Evolutionary conservation across 2,329 filamentous ascomycete genomes (phyloP).

Genomic region (Shiraia bambusicola): DNA sequence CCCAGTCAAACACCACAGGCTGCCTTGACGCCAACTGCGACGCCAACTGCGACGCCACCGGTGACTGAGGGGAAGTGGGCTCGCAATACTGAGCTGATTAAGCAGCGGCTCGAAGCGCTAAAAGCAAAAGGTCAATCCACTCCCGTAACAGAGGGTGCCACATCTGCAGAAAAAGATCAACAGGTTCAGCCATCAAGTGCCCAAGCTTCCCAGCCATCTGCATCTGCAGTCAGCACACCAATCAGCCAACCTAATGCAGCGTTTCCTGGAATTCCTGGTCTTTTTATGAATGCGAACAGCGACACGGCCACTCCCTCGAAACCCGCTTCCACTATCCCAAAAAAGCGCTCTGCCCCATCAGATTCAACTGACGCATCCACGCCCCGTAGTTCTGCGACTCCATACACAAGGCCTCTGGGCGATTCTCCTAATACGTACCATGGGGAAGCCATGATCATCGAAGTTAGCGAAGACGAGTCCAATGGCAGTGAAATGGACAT

Average conservation of each 20-base stretch:
- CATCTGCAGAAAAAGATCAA: constrained; percentile 7
- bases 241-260: constrained; percentile 13
- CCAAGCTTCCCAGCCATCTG: constrained; percentile 1
- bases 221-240: constrained; percentile 6
- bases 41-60: constrained; percentile 16
- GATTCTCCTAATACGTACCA: constrained; percentile 52
- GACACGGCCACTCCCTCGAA: constrained; percentile 6
- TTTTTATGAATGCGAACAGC: constrained; percentile 49
- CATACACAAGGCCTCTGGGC: constrained; percentile 63
- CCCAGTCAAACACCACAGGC: constrained; percentile 16
- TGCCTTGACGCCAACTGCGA: constrained; percentile 13
- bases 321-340: constrained; percentile 11
- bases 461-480: constrained; percentile 75
- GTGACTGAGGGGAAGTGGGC: constrained; percentile 48
- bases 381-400: constrained; percentile 23
- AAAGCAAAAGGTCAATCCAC: constrained; percentile 23
- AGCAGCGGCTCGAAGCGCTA: constrained; percentile 74
- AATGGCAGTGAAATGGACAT: constrained; percentile 67
- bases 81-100: constrained; percentile 73
- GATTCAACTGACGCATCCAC: constrained; percentile 65
- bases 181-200: neutral
- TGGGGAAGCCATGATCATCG: constrained; percentile 71
- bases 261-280: constrained; percentile 52
- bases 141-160: constrained; percentile 10
- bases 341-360: constrained; percentile 66